phyloP scores from a whole-genome alignment of 2,329 filamentous ascomycete species.

The Aspergillus viridinutans region DNA sequence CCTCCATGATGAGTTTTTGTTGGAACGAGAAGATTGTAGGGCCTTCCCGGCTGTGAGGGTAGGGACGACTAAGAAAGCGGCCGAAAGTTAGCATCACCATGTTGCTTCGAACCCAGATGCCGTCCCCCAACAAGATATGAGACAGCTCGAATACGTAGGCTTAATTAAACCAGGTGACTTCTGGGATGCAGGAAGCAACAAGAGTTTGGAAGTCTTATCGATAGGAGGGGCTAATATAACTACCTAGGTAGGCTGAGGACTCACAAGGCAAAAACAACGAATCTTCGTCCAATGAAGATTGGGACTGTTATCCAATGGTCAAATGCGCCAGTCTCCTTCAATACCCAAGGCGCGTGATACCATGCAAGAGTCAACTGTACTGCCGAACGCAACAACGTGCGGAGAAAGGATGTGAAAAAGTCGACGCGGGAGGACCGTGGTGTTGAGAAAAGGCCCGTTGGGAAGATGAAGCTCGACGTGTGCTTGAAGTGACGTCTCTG shows the following conservation, averaged over 20 bases:
- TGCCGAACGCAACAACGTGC: conserved; percentile 6
- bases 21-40: conserved; percentile 36
- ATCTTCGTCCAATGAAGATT: background rate
- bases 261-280: background rate
- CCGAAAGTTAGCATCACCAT: conserved; percentile 38
- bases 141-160: background rate
- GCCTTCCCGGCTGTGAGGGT: conserved; percentile 29
- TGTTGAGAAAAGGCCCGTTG: conserved; percentile 13
- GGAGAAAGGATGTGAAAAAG: conserved; percentile 1
- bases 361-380: conserved; percentile 1
- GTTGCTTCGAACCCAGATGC: conserved; percentile 6
- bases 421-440: background rate
- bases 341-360: conserved; percentile 16
- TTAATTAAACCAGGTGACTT: background rate
- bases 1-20: conserved; percentile 34
- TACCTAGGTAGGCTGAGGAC: background rate
- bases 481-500: conserved; percentile 15
- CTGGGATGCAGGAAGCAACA: background rate
- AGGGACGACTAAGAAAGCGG: conserved; percentile 36
- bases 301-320: conserved; percentile 1
- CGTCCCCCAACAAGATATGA: background rate
- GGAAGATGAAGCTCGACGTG: conserved; percentile 17
- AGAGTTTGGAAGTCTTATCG: conserved; percentile 5
- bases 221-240: background rate
- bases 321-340: conserved; percentile 17